A percentile compares a stretch with the other conserved stretches of the same genome.
Conservation (phyloP, 108 stramenopile species). For the Skeletonema tropicum region DNA sequence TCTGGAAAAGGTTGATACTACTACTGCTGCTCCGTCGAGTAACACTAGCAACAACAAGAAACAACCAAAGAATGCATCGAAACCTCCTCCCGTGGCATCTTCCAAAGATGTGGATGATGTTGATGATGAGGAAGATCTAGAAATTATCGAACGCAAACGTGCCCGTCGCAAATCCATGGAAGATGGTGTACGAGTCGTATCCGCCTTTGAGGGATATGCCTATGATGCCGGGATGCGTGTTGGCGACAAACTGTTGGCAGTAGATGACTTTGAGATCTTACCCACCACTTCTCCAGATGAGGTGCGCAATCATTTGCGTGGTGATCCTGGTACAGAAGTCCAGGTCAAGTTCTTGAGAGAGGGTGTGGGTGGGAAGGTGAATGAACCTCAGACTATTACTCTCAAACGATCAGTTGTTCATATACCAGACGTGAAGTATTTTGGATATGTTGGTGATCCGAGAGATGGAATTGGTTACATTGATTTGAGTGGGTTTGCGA, state of each 20-base stretch:
- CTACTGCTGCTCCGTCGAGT: neutral
- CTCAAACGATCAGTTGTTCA: slow-evolving; percentile 81
- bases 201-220: slow-evolving; percentile 92
- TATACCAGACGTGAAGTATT: slow-evolving; percentile 85
- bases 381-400: slow-evolving; percentile 58
- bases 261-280: slow-evolving; percentile 71
- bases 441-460: slow-evolving; percentile 75
- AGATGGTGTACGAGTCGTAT: slow-evolving; percentile 85
- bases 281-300: slow-evolving; percentile 76
- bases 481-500: slow-evolving; percentile 89
- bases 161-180: slow-evolving; percentile 55
- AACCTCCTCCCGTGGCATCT: slow-evolving; percentile 14
- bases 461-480: slow-evolving; percentile 92
- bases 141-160: slow-evolving; percentile 39
- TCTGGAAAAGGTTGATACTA: slow-evolving; percentile 3
- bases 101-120: slow-evolving; percentile 45
- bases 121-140: slow-evolving; percentile 48
- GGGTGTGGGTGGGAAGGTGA: slow-evolving; percentile 63
- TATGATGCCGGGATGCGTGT: slow-evolving; percentile 77
- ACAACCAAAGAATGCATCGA: neutral
- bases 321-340: slow-evolving; percentile 84
- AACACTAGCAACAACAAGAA: neutral
- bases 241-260: slow-evolving; percentile 77
- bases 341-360: slow-evolving; percentile 74
- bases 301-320: slow-evolving; percentile 87